Conservation (phyloP, 108 stramenopile genomes). For the Pseudonitzschia multistriata region DNA sequence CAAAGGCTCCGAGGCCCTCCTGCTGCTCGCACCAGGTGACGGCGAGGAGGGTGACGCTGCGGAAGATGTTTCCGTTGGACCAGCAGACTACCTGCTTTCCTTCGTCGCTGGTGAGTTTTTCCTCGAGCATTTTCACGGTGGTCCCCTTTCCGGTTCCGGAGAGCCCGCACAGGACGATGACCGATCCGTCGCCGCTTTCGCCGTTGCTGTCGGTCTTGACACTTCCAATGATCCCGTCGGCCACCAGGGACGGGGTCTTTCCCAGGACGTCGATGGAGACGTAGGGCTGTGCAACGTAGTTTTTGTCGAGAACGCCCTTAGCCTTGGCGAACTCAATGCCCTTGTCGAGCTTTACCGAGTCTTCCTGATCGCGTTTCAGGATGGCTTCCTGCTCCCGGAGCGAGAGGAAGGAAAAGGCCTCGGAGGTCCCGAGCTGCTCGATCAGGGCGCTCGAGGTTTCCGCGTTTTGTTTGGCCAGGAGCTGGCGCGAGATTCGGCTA, state of each 20-base stretch:
- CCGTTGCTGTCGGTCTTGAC: slow-evolving; percentile 24
- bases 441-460: slow-evolving; percentile 80
- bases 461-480: slow-evolving; percentile 72
- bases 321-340: slow-evolving; percentile 80
- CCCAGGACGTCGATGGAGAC: slow-evolving; percentile 79
- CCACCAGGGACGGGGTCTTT: slow-evolving; percentile 73
- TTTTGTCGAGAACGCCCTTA: slow-evolving; percentile 82
- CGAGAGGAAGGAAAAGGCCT: slow-evolving; percentile 44
- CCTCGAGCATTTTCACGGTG: slow-evolving; percentile 63
- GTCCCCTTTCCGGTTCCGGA: slow-evolving; percentile 90
- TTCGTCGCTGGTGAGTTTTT: slow-evolving; percentile 58
- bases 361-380: slow-evolving; percentile 71
- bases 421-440: slow-evolving; percentile 40
- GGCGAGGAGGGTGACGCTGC: slow-evolving; percentile 78
- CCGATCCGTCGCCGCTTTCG: slow-evolving; percentile 38
- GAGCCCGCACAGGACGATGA: slow-evolving; percentile 80
- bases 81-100: slow-evolving; percentile 70
- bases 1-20: slow-evolving; percentile 39
- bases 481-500: slow-evolving; percentile 36
- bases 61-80: slow-evolving; percentile 90
- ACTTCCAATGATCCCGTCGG: slow-evolving; percentile 56
- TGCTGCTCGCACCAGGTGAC: slow-evolving; percentile 84
- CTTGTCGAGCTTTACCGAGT: slow-evolving; percentile 62
- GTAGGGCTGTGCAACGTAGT: slow-evolving; percentile 76
- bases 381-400: slow-evolving; percentile 60